Conservation (phyloP, 139 green algal genomes). For the Tetradesmus lagerheimii region DNA sequence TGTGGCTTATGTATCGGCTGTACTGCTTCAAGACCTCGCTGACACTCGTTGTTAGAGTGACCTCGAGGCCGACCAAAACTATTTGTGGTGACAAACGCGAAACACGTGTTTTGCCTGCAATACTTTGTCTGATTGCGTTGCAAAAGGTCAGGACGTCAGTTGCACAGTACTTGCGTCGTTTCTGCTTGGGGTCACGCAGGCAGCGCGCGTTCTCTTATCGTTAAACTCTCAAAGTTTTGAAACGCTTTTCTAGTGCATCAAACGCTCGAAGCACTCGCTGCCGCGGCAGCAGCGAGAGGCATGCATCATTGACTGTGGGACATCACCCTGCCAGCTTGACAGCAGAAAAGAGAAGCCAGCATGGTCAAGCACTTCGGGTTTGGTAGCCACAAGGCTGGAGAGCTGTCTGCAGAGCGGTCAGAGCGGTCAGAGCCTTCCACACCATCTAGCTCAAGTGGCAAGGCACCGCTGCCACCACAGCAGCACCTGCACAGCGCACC, state of each 20-base stretch:
- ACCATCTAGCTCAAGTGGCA: background rate
- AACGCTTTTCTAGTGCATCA: background rate
- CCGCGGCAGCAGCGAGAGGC: background rate
- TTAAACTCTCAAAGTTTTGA: background rate
- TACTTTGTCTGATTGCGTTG: background rate
- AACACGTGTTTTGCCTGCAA: no score
- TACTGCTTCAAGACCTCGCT: background rate
- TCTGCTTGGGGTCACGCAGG: background rate
- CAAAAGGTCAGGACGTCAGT: background rate
- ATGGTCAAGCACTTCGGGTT: background rate
- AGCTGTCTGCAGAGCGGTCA: background rate
- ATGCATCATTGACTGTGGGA: conserved; percentile 2
- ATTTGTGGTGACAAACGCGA: background rate
- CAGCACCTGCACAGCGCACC: background rate
- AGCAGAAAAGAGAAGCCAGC: background rate
- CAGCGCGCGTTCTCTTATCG: background rate
- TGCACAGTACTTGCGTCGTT: conserved; percentile 4
- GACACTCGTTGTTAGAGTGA: background rate
- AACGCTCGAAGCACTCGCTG: background rate
- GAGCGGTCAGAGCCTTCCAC: background rate
- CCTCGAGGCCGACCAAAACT: background rate
- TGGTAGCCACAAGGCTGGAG: background rate
- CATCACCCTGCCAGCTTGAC: background rate
- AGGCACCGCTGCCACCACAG: background rate
- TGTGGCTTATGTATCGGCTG: background rate